Evolutionary conservation across 257 asterid genomes (phyloP).

Genomic region (Ligustrum vulgare): DNA sequence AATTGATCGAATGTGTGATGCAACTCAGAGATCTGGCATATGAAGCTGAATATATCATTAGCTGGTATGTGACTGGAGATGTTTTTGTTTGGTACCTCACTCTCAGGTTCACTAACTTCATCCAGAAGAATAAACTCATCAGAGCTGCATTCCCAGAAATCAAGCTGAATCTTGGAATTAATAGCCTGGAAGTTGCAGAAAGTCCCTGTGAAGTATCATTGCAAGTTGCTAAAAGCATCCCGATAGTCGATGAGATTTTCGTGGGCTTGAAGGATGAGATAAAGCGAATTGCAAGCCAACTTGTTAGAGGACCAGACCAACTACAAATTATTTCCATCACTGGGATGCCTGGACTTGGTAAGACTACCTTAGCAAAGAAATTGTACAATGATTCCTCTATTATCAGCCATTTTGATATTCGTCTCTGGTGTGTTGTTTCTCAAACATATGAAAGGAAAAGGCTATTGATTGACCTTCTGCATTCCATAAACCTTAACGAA

Average conservation of each 20-base stretch:
- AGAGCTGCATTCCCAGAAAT: not conserved
- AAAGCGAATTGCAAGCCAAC: not conserved
- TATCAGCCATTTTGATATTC: not conserved
- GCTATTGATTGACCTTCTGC: not conserved
- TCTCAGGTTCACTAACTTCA: not conserved
- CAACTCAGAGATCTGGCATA: too few species aligned
- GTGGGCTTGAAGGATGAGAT: not conserved
- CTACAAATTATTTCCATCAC: not conserved
- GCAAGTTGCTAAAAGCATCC: not conserved
- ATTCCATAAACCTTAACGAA: not conserved
- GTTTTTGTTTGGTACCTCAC: not conserved
- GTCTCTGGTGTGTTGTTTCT: not conserved
- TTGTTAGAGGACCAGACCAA: not conserved
- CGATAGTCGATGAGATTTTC: not conserved
- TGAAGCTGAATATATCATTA: too few species aligned
- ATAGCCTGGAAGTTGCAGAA: not conserved
- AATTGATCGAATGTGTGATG: too few species aligned
- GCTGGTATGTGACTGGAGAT: not conserved
- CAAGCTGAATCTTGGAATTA: not conserved
- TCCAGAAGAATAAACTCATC: not conserved
- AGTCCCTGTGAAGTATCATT: not conserved
- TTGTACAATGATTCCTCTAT: not conserved
- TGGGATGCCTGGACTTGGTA: not conserved
- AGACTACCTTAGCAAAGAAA: not conserved
- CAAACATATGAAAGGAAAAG: not conserved